Percentiles rank a stretch among this genome's conserved stretches.
phyloP scores from a whole-genome alignment of 345 rosid genomes.

The Excoecaria agallocha region DNA sequence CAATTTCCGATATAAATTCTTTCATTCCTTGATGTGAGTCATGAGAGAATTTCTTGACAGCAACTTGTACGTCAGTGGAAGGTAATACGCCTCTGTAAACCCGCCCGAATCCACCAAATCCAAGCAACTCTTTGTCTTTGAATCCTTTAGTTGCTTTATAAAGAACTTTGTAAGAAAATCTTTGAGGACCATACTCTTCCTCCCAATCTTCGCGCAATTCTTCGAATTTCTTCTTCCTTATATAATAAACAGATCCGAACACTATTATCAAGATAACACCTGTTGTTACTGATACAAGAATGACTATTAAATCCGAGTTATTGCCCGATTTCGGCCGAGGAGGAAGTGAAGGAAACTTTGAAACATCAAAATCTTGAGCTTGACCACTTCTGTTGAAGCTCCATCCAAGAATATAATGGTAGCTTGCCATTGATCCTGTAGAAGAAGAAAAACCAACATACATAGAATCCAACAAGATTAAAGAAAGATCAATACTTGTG shows the following conservation, averaged over 20 bases:
- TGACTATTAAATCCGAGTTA: not conserved
- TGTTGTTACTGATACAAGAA: not conserved
- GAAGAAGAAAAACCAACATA: conserved; percentile 21
- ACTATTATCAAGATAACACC: not conserved
- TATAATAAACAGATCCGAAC: not conserved
- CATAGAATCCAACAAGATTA: not conserved
- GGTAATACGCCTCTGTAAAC: conserved; percentile 3
- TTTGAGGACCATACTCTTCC: not conserved
- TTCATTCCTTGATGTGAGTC: conserved; percentile 8
- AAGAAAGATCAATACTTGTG: conserved; percentile 1
- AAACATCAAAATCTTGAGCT: not conserved
- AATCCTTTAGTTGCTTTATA: conserved; percentile 7
- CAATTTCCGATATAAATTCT: conserved; percentile 4
- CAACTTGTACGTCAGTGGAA: not conserved
- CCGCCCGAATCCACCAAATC: not conserved
- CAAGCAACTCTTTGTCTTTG: not conserved
- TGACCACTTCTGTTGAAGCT: conserved; percentile 8
- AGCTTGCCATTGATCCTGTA: conserved; percentile 13
- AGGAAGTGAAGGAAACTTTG: conserved; percentile 3
- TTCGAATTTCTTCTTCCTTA: not conserved
- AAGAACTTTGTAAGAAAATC: conserved; percentile 4
- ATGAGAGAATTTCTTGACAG: conserved; percentile 1
- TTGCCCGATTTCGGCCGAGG: not conserved
- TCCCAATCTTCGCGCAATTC: conserved; percentile 6
- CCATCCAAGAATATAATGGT: conserved; percentile 11